These are phyloP conservation scores for Lactifluus echinatus DNA, from an alignment of 768 basidiomycete species.

Conservation along the genomic window DNA sequence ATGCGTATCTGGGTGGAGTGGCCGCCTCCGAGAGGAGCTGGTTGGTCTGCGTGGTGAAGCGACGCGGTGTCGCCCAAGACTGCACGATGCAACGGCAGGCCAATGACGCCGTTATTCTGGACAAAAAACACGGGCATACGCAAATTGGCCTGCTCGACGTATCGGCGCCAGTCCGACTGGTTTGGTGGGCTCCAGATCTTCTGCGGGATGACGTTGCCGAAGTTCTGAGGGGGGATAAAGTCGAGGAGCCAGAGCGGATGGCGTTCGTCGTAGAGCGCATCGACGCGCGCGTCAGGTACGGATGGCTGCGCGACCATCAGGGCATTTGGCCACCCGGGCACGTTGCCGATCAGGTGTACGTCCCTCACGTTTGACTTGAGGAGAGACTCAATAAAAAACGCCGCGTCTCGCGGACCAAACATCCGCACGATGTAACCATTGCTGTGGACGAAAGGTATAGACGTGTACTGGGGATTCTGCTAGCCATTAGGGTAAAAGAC, in stretches of 20 bases:
- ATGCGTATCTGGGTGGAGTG: constrained; percentile 17
- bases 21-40: constrained; percentile 12
- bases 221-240: not conserved
- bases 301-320: constrained; percentile 4
- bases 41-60: not conserved
- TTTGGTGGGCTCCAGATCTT: constrained; percentile 14
- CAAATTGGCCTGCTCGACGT: constrained; percentile 12
- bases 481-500: not conserved
- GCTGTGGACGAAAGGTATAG: not conserved
- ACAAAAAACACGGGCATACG: constrained; percentile 17
- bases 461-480: not conserved
- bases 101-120: constrained; percentile 3
- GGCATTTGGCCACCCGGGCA: constrained; percentile 2
- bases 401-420: constrained; percentile 11
- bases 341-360: constrained; percentile 1
- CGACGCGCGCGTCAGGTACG: not conserved
- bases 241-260: constrained; percentile 11
- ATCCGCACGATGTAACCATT: constrained; percentile 7
- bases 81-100: constrained; percentile 4
- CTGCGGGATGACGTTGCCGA: constrained; percentile 2
- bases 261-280: not conserved
- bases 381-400: constrained; percentile 11
- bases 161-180: constrained; percentile 17
- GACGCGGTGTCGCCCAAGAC: not conserved
- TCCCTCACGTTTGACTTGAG: not conserved